These are phyloP conservation scores for Pythium volutum DNA, from an alignment of 352 stramenopile genomes.

Conservation along the genomic window DNA sequence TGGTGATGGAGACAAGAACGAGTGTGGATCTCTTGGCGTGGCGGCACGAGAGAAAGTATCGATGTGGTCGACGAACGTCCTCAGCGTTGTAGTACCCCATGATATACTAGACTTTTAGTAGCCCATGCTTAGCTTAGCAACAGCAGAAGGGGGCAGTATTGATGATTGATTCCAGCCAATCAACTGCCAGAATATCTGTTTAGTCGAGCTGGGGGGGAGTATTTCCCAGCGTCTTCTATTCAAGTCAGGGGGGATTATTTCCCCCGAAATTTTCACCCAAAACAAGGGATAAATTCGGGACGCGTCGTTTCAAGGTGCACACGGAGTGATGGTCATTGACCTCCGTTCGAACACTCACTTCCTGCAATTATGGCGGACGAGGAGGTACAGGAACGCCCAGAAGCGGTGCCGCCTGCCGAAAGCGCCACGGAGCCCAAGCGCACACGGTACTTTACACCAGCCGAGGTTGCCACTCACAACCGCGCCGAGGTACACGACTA, in stretches of 20 bases:
- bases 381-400: neutral
- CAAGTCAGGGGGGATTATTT: neutral
- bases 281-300: slow-evolving; percentile 2
- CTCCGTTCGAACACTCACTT: neutral
- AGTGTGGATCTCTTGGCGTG: too few relatives aligned
- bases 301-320: slow-evolving; percentile 15
- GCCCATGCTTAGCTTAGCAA: too few relatives aligned
- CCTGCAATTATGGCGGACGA: slow-evolving; percentile 8
- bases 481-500: slow-evolving; percentile 65
- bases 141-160: neutral
- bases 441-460: slow-evolving; percentile 66
- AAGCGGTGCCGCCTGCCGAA: neutral
- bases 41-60: neutral
- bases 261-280: neutral
- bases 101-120: too few relatives aligned
- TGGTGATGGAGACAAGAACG: neutral
- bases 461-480: slow-evolving; percentile 84
- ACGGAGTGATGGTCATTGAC: slow-evolving; percentile 2
- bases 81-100: neutral
- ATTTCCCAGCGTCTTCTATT: neutral
- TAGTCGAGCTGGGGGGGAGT: neutral
- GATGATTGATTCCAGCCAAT: neutral
- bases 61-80: neutral
- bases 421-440: slow-evolving; percentile 1
- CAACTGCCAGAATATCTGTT: neutral